Base-by-base conservation (phyloP, 2,329 filamentous ascomycete genomes). In the Claviceps citrina region DNA sequence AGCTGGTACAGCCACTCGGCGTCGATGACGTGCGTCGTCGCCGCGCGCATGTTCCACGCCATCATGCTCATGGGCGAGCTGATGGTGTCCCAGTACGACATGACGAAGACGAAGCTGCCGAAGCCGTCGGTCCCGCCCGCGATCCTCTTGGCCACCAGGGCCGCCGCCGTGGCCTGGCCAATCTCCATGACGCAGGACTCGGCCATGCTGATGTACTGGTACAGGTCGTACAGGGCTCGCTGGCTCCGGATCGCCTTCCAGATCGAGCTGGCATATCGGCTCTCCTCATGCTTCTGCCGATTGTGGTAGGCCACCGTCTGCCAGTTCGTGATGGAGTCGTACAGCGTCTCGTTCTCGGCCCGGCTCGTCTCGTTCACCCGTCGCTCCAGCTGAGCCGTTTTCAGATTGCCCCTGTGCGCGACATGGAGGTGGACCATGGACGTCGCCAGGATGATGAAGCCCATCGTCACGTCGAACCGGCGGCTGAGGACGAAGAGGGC, bases 1-100 rank as follows among this genome's bases (percentile, higher is more conserved):
- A 81, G 62, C 43, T 66, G 58, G 0, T 71, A 62, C 5, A 80
- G 59, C 4, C 73, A 67, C 49, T 84, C 78, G 0, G 78, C 75
- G 49, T 82, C 74, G 28, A 82, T 71, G 20, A 84, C 58, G 36
- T 73, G 67, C 0, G 48, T 47, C 25, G 52, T 46, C 16, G 56
- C 42, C 6, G 44, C 44, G 3, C 49, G 47, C 9, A 57, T 52
- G 6, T 51, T 50, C 36, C 49, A 48, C 7, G 51, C 52, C 3
- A 60, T 52, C 18, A 51, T 58, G 47, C 52, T 51, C 51, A 64
- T 47, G 1, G 60, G 60, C 38, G 45, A 72, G 44, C 54, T 67
- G 56, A 50, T 46, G 12, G 50, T 49, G 6, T 59, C 56, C 78
- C 78, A 84, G 54, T 81, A 83, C 26, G 71, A 67, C 13, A 79